Evolutionary conservation across 805 yeast species (phyloP).

Genomic region (Yamadazyma endophytica): DNA sequence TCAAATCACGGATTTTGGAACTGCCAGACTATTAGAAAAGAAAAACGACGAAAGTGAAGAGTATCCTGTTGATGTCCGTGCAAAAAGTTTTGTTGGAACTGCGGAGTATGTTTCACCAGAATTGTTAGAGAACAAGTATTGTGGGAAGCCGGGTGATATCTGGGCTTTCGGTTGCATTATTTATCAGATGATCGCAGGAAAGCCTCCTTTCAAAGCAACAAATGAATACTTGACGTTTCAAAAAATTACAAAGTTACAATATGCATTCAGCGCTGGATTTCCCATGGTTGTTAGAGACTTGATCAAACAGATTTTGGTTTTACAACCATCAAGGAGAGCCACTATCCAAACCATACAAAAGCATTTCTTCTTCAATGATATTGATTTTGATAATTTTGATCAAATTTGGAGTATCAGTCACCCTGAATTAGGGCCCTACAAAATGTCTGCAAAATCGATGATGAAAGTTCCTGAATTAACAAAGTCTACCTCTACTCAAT

Average conservation of each 20-base stretch:
- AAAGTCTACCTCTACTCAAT: constrained; percentile 10
- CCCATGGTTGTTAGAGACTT: constrained; percentile 61
- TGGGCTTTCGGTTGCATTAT: constrained; percentile 63
- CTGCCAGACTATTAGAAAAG: constrained; percentile 68
- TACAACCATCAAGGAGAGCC: constrained; percentile 69
- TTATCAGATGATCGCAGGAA: constrained; percentile 62
- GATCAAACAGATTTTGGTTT: constrained; percentile 58
- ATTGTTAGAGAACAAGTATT: constrained; percentile 64
- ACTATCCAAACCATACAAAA: constrained; percentile 52
- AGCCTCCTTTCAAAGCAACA: constrained; percentile 78
- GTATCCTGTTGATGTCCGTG: constrained; percentile 64
- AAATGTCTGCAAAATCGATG: constrained; percentile 75
- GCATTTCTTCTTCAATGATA: constrained; percentile 67
- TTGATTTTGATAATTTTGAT: constrained; percentile 64
- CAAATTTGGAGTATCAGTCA: constrained; percentile 65
- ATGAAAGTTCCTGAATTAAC: constrained; percentile 54
- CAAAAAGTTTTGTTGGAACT: constrained; percentile 83
- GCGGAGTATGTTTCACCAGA: constrained; percentile 73
- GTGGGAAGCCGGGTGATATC: constrained; percentile 56
- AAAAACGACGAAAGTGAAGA: constrained; percentile 41
- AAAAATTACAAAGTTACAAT: constrained; percentile 74
- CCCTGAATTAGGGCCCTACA: constrained; percentile 69
- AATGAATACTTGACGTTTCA: constrained; percentile 81
- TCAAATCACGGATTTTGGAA: constrained; percentile 80
- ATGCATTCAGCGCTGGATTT: constrained; percentile 66